phyloP scores from a whole-genome alignment of 768 basidiomycete species.

The Clavaria fumosa region DNA sequence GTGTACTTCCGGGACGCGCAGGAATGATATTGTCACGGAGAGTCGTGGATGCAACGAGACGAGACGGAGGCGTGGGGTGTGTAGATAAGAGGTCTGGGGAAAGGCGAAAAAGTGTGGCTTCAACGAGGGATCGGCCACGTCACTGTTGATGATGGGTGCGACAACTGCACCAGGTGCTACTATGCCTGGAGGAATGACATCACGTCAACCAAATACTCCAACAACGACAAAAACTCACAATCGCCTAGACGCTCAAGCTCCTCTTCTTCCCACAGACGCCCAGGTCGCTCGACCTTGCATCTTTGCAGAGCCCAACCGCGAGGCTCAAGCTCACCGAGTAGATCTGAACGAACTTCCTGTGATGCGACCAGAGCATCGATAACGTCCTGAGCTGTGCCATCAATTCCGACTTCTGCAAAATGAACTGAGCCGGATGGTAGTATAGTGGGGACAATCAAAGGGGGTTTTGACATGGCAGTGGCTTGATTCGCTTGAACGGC shows the following conservation, averaged over 20 bases:
- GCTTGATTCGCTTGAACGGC: too few species aligned
- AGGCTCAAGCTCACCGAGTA: slow-evolving; percentile 41
- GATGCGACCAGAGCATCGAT: slow-evolving; percentile 32
- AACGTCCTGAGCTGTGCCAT: slow-evolving; percentile 46
- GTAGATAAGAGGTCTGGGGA: slow-evolving; percentile 50
- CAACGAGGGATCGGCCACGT: slow-evolving; percentile 19
- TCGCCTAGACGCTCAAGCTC: slow-evolving; percentile 51
- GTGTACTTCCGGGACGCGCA: slow-evolving; percentile 61
- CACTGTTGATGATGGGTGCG: slow-evolving; percentile 34
- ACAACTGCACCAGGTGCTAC: slow-evolving; percentile 29
- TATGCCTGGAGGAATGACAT: slow-evolving; percentile 25
- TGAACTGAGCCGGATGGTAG: slow-evolving; percentile 43
- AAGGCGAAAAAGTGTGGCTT: slow-evolving; percentile 55
- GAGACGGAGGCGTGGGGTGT: slow-evolving; percentile 50
- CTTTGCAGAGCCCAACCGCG: slow-evolving; percentile 56
- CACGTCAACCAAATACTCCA: background rate
- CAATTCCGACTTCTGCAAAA: slow-evolving; percentile 39
- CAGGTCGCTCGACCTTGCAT: slow-evolving; percentile 40
- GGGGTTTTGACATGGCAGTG: slow-evolving; percentile 24
- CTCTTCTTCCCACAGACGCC: slow-evolving; percentile 55
- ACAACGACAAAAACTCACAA: slow-evolving; percentile 25
- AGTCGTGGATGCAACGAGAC: slow-evolving; percentile 54
- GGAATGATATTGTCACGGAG: slow-evolving; percentile 36
- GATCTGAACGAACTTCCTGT: slow-evolving; percentile 35
- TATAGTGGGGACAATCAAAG: slow-evolving; percentile 42